A percentile compares a stretch with the other conserved stretches of the same genome.
Conservation (phyloP, 2,329 filamentous ascomycete genomes). For the Pseudodiploospora longispora region DNA sequence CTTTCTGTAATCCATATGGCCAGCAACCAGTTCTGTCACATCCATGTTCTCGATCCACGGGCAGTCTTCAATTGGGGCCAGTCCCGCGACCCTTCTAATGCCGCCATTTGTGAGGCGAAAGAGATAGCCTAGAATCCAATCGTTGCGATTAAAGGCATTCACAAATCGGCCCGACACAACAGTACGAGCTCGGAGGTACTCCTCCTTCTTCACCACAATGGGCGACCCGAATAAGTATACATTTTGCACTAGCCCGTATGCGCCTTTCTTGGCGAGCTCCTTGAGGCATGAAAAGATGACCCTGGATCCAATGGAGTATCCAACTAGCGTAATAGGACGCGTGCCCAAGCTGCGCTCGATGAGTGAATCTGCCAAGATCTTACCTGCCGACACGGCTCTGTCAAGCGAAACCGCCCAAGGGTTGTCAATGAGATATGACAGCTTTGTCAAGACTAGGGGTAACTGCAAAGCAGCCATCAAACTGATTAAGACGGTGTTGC, state of each 20-base stretch:
- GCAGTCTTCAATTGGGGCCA: conserved; percentile 68
- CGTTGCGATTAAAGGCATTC: conserved; percentile 87
- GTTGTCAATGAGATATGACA: conserved; percentile 95
- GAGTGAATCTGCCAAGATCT: conserved; percentile 89
- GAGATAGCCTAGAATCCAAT: conserved; percentile 95
- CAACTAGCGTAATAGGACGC: conserved; percentile 84
- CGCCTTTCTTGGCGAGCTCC: conserved; percentile 77
- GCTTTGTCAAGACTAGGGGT: conserved; percentile 86
- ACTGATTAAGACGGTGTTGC: conserved; percentile 76
- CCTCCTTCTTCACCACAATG: conserved; percentile 83
- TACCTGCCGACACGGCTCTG: conserved; percentile 76
- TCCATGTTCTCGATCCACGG: conserved; percentile 83
- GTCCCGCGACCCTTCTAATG: conserved; percentile 78
- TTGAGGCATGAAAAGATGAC: conserved; percentile 88
- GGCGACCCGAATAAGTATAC: conserved; percentile 93
- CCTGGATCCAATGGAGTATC: conserved; percentile 85
- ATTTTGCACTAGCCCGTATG: conserved; percentile 83
- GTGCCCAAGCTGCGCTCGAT: conserved; percentile 87
- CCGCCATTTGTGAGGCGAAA: conserved; percentile 92
- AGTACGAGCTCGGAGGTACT: conserved; percentile 72
- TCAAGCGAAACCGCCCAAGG: conserved; percentile 96
- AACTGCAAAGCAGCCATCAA: conserved; percentile 90
- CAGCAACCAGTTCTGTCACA: conserved; percentile 74
- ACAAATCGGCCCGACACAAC: conserved; percentile 89
- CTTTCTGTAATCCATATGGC: conserved; percentile 93